Conservation (phyloP, 1,284 basidiomycete genomes). For the Tremellales sp. region DNA sequence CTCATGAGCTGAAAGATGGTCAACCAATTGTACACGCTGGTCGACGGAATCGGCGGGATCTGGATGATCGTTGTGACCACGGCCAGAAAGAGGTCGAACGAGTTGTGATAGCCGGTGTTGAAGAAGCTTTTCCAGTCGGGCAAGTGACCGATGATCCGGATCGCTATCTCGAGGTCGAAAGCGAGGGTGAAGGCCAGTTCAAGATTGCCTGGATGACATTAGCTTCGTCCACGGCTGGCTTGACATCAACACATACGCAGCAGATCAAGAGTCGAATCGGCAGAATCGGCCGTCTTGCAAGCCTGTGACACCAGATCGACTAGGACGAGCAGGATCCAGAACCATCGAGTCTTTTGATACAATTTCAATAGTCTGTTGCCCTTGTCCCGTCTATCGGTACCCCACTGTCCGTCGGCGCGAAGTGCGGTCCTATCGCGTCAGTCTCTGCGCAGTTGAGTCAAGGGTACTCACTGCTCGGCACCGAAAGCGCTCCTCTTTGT, state of each 20-base stretch:
- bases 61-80: conserved; percentile 76
- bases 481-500: conserved; percentile 93
- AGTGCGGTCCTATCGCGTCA: conserved; percentile 13
- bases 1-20: conserved; percentile 82
- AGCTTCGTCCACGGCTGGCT: not conserved
- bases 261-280: conserved; percentile 52
- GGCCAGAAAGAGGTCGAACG: conserved; percentile 77
- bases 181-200: conserved; percentile 77
- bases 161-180: conserved; percentile 83
- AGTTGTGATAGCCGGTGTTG: conserved; percentile 58
- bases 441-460: not conserved
- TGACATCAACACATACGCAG: conserved; percentile 29
- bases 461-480: conserved; percentile 59
- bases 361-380: conserved; percentile 21
- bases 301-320: conserved; percentile 69
- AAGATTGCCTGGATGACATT: conserved; percentile 54
- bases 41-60: conserved; percentile 69
- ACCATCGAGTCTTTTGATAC: conserved; percentile 53
- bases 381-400: conserved; percentile 24
- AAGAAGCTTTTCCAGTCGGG: conserved; percentile 84
- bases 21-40: conserved; percentile 78
- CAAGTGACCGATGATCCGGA: conserved; percentile 67
- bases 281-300: conserved; percentile 61
- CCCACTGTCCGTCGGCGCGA: conserved; percentile 33
- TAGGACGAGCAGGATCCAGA: conserved; percentile 75